Evolutionary conservation across 495 filamentous ascomycete genomes (phyloP), one percentile per base, ranked within the genome.

Genomic region (Penicillium goetzii): DNA sequence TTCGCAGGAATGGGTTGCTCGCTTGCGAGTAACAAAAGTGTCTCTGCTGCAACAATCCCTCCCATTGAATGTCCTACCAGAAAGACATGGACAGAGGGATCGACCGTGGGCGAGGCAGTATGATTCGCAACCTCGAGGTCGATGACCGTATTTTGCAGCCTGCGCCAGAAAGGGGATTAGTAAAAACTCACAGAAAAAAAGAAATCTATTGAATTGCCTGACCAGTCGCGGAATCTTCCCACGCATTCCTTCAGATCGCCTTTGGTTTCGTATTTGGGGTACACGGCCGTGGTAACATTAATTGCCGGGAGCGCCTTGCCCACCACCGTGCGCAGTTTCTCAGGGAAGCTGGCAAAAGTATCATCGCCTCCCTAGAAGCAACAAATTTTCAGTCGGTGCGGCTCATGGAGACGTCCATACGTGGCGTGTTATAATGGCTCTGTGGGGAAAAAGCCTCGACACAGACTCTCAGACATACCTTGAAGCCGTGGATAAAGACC

Each of bases 401-500:
- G 15, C 49, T 38, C 30, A 51, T 32, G 57, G n/a, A 36, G n/a
- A 21, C 25, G 25, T n/a, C 25, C 14, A 28, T 19, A 30, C n/a
- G 30, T 14, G 30, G 32, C 21, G 28, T 21, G 40, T 25, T 45
- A 51, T 28, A 6, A 12, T 21, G 19, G 28, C 10, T 68, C 53
- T 55, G 63, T 59, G 67, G 65, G 61, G 58, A 52, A 63, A 21
- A 21, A 36, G 30, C 23, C 32, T 28, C 34, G 17, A 19, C 14
- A 26, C 17, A 36, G 30, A 7, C 43, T 64, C 14, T 50, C n/a
- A 36, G 17, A 34, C 77, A 54, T 76, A 94, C 92, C 87, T 98
- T 97, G 85, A 99, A 99, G 56, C 95, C 95, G 75, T 99, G 95
- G 55, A 98, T 93, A 77, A 97, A 98, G 72, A 90, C 92, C 56